phyloP scores from a whole-genome alignment of 768 basidiomycete genomes.

The Cystobasidiopsis lactophilus region DNA sequence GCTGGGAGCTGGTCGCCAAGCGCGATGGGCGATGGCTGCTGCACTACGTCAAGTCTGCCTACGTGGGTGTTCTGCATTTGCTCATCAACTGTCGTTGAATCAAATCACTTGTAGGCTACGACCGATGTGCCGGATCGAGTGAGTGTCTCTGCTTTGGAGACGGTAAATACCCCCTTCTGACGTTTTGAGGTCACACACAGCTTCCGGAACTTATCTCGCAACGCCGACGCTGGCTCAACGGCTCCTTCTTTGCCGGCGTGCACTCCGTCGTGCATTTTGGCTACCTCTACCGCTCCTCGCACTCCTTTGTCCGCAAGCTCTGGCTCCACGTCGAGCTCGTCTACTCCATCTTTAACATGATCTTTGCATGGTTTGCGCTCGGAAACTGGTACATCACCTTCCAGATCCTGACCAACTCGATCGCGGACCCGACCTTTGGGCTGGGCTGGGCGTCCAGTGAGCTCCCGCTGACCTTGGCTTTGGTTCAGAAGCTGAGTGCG shows the following conservation, averaged over 20 bases:
- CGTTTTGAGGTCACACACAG: background rate
- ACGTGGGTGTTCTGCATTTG: constrained; percentile 41
- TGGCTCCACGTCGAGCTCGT: constrained; percentile 89
- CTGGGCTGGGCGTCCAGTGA: background rate
- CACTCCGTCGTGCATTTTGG: constrained; percentile 82
- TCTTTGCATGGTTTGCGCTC: constrained; percentile 61
- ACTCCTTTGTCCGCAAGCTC: constrained; percentile 57
- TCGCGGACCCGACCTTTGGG: constrained; percentile 1
- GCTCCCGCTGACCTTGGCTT: background rate
- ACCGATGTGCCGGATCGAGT: constrained; percentile 67
- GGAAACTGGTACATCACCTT: constrained; percentile 15
- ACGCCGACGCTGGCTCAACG: constrained; percentile 81
- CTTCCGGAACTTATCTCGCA: constrained; percentile 83
- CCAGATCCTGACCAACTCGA: constrained; percentile 8
- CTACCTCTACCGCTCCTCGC: constrained; percentile 80
- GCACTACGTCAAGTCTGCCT: constrained; percentile 90
- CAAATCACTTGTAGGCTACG: constrained; percentile 20
- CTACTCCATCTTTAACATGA: constrained; percentile 69
- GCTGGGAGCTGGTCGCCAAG: constrained; percentile 96
- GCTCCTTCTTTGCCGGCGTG: constrained; percentile 91
- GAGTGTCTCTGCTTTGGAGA: constrained; percentile 17
- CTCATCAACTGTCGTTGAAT: background rate
- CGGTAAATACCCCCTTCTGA: background rate
- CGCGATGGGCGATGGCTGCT: constrained; percentile 70
- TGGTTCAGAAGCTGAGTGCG: background rate